phyloP scores from a whole-genome alignment of 2,329 filamentous ascomycete genomes.

The Xylaria sp. region DNA sequence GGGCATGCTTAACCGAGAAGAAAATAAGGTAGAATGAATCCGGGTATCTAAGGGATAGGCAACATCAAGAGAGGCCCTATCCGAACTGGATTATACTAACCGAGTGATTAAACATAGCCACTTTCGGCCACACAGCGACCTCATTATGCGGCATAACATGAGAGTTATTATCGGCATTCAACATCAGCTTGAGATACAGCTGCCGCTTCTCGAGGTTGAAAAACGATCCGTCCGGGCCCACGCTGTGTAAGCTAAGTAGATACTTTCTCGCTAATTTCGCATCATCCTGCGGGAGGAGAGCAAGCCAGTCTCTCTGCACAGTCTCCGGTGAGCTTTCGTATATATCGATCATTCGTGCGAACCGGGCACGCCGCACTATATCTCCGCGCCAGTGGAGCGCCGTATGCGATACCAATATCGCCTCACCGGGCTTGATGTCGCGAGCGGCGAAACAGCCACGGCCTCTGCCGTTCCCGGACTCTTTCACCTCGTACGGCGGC shows the following conservation, averaged over 20 bases:
- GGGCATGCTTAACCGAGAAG: neutral
- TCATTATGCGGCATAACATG: neutral
- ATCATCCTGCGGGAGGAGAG: too few species aligned
- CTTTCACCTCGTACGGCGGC: conserved; percentile 11
- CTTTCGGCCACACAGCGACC: conserved; percentile 7
- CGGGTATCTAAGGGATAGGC: neutral
- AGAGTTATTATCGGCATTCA: conserved; percentile 2
- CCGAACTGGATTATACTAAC: conserved; percentile 1
- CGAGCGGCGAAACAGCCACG: conserved; percentile 22
- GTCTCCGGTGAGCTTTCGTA: neutral
- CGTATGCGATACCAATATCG: conserved; percentile 10
- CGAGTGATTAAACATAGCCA: conserved; percentile 22
- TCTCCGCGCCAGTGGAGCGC: neutral
- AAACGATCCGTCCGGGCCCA: too few species aligned
- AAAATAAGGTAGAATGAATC: neutral
- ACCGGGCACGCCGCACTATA: neutral
- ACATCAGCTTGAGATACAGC: neutral
- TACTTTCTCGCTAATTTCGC: too few species aligned
- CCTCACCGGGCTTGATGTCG: conserved; percentile 21
- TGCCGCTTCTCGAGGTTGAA: neutral
- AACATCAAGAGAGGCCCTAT: neutral
- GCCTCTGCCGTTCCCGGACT: neutral
- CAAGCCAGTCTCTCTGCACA: neutral
- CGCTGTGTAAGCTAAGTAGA: too few species aligned
- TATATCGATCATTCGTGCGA: neutral